Evolutionary conservation across 192 early-diverging fungal genomes (phyloP).

Genomic region (Funneliformis mosseae): DNA sequence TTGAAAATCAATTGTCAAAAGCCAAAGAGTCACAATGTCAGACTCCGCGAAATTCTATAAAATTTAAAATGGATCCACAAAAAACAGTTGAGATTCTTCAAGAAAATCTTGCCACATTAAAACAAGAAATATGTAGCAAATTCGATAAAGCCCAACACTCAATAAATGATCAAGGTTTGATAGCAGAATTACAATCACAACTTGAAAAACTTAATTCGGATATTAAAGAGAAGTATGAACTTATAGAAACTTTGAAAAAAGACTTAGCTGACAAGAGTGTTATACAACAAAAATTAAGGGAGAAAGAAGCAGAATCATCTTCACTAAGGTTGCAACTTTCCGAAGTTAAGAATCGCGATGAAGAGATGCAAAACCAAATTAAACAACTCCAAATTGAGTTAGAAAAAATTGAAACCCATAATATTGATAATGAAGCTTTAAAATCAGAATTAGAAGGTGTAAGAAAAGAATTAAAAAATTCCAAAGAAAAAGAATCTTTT

Average conservation of each 20-base stretch:
- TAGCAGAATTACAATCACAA: background rate
- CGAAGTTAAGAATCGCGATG: background rate
- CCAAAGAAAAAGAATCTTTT: background rate
- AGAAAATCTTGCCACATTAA: background rate
- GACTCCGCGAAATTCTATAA: background rate
- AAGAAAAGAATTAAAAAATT: background rate
- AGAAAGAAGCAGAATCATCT: slow-evolving; percentile 13
- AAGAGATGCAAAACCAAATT: slow-evolving; percentile 13
- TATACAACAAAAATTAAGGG: slow-evolving; percentile 22
- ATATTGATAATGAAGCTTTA: background rate
- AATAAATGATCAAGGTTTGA: background rate
- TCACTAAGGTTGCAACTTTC: slow-evolving; percentile 6
- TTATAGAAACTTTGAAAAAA: slow-evolving; percentile 22
- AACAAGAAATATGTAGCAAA: background rate
- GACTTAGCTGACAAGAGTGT: slow-evolving; percentile 4
- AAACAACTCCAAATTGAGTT: background rate
- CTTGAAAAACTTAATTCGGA: slow-evolving; percentile 1
- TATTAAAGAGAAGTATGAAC: slow-evolving; percentile 25
- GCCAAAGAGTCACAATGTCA: background rate
- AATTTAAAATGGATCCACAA: background rate
- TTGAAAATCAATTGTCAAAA: background rate
- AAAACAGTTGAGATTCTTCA: background rate
- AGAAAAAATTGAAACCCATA: background rate
- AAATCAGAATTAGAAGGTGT: background rate
- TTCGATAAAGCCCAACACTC: background rate